Percentiles rank a stretch among this genome's conserved stretches.
phyloP scores from a whole-genome alignment of 1,139 yeast genomes.

The Kurtzmaniella quercitrusa region DNA sequence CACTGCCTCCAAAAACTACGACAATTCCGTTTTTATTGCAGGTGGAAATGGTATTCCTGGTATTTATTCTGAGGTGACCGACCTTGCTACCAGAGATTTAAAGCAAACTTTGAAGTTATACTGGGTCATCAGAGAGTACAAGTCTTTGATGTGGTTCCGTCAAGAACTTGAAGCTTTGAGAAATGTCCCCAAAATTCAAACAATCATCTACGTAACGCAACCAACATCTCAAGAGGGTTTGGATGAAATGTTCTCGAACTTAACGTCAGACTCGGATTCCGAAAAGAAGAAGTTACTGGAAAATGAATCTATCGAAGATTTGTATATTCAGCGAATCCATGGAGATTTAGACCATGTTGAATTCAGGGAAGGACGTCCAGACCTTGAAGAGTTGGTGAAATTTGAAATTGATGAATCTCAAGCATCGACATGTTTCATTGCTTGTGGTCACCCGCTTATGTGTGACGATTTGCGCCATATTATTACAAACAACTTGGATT shows the following conservation, averaged over 20 bases:
- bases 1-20: slow-evolving; percentile 30
- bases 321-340: slow-evolving; percentile 11
- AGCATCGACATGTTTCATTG: slow-evolving; percentile 41
- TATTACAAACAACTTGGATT: slow-evolving; percentile 24
- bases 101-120: slow-evolving; percentile 23
- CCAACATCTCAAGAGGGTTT: slow-evolving; percentile 9
- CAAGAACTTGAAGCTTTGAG: slow-evolving; percentile 26
- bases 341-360: slow-evolving; percentile 25
- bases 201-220: slow-evolving; percentile 16
- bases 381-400: slow-evolving; percentile 30
- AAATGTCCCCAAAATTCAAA: slow-evolving; percentile 11
- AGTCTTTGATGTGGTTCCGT: slow-evolving; percentile 30
- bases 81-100: slow-evolving; percentile 14
- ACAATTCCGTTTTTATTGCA: slow-evolving; percentile 35
- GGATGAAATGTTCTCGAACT: neutral
- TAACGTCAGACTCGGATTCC: neutral
- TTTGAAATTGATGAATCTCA: slow-evolving; percentile 30
- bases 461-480: slow-evolving; percentile 44
- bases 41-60: slow-evolving; percentile 52
- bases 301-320: neutral
- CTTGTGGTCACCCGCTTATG: slow-evolving; percentile 48
- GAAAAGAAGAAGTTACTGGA: slow-evolving; percentile 1
- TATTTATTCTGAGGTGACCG: slow-evolving; percentile 33
- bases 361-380: slow-evolving; percentile 45
- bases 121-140: slow-evolving; percentile 44